These are phyloP conservation scores for Starmera stellimalicola DNA, from an alignment of 1,139 yeast species.

Conservation along the genomic window DNA sequence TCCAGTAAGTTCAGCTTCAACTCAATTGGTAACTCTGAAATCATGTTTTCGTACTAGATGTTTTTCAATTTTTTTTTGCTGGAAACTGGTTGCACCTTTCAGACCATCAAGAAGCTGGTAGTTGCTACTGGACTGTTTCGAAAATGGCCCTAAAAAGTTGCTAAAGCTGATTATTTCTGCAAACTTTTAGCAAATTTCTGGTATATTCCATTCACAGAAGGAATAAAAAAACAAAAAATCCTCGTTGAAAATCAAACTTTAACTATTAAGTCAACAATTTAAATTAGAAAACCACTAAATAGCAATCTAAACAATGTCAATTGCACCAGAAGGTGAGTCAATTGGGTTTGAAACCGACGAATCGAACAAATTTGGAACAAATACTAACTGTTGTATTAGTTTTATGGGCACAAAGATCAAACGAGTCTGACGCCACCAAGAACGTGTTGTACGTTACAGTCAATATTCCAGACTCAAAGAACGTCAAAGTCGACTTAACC, in stretches of 20 bases:
- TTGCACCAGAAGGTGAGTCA: constrained; percentile 32
- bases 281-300: neutral
- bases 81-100: too few relatives aligned
- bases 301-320: constrained; percentile 16
- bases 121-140: too few relatives aligned
- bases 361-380: too few relatives aligned
- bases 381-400: constrained; percentile 28
- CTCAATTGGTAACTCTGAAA: constrained; percentile 38
- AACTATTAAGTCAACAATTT: constrained; percentile 13
- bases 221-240: too few relatives aligned
- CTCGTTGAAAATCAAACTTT: too few relatives aligned
- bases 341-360: neutral
- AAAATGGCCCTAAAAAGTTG: too few relatives aligned
- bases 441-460: constrained; percentile 72
- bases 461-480: constrained; percentile 59
- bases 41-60: neutral
- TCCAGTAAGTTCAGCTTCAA: constrained; percentile 34
- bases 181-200: too few relatives aligned
- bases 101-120: too few relatives aligned
- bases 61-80: neutral
- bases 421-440: constrained; percentile 55
- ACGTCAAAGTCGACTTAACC: constrained; percentile 56
- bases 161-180: too few relatives aligned
- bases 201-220: too few relatives aligned
- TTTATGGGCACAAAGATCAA: constrained; percentile 95